Evolutionary conservation across 345 rosid species (phyloP), one percentile per base, ranked within the genome.

Genomic region (Melaleuca alternifolia): DNA sequence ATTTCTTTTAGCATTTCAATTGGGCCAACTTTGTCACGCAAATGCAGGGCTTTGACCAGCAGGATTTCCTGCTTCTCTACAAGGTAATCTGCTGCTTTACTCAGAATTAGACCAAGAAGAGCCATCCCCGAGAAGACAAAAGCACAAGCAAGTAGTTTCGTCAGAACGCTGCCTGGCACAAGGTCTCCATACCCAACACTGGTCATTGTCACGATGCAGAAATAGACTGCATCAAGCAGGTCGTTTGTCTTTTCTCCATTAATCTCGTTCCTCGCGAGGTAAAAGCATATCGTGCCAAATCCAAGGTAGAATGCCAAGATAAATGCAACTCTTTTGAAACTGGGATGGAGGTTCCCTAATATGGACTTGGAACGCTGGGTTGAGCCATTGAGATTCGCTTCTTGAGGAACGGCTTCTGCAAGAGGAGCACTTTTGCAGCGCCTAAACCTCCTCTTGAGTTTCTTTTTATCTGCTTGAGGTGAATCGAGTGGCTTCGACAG

Each of bases 141-240:
- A 23, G 90, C 89, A 86, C 96, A 95, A 81, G 98, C 95, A 28
- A 97, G 93, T 79, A 97, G 91, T 86, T 95, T 95, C 0, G 93
- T 85, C n/a, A 86, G 57, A 76, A 84, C 85, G 62, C 92, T 94
- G 57, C 84, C 85, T 15, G 99, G 99, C 52, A 95, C 96, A 13
- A 97, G 96, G 93, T 97, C 99, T 53, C 99, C 99, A 81, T 97
- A 97, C 84, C 99, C 99, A 41, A 97, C 97, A 1, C 97, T 95
- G 54, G 99, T 97, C 99, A 97, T 96, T 6, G 98, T 97, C 30
- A 95, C 98, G 1, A 95, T 86, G 84, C 96, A 93, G 89, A 96
- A 95, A 86, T 96, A 97, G 30, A 94, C 21, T 18, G 99, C 91
- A 88, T 97, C 99, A 3, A 95, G 65, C 51, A 95, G 87, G 51